Conservation (phyloP, 768 basidiomycete species). For the Antrodiella citrinella region DNA sequence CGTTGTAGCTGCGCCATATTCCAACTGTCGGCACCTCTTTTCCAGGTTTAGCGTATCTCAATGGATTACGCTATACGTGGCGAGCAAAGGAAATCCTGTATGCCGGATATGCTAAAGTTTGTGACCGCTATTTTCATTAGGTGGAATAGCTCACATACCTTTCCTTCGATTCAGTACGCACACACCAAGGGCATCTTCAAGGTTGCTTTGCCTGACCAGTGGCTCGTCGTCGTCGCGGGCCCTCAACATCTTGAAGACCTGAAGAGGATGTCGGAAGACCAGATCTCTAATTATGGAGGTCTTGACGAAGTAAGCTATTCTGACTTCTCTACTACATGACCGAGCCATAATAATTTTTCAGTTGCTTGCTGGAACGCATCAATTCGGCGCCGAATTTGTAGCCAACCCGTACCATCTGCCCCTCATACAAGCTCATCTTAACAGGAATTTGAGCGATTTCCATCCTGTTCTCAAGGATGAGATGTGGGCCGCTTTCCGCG, state of each 20-base stretch:
- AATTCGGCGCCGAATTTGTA: too few relatives aligned
- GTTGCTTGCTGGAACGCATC: too few relatives aligned
- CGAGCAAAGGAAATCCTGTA: slow-evolving; percentile 20
- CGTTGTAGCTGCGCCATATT: slow-evolving; percentile 12
- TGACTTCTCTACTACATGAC: too few relatives aligned
- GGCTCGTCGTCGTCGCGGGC: slow-evolving; percentile 1
- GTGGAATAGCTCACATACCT: not conserved
- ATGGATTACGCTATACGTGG: slow-evolving; percentile 19
- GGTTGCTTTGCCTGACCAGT: not conserved
- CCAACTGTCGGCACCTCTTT: slow-evolving; percentile 30
- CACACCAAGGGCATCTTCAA: slow-evolving; percentile 1
- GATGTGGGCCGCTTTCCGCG: too few relatives aligned
- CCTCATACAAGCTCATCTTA: too few relatives aligned
- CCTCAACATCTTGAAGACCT: not conserved
- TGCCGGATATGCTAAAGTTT: slow-evolving; percentile 27
- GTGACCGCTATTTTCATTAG: not conserved
- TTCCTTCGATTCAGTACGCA: not conserved
- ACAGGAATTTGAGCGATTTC: too few relatives aligned
- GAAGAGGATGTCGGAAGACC: not conserved
- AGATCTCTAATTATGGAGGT: not conserved
- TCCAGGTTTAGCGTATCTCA: slow-evolving; percentile 25
- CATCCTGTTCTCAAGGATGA: too few relatives aligned
- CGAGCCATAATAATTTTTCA: too few relatives aligned
- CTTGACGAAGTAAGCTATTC: not conserved
- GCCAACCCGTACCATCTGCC: too few relatives aligned